These are phyloP conservation scores for Inonotus obliquus DNA, from an alignment of 1,284 basidiomycete species.

Conservation along the genomic window DNA sequence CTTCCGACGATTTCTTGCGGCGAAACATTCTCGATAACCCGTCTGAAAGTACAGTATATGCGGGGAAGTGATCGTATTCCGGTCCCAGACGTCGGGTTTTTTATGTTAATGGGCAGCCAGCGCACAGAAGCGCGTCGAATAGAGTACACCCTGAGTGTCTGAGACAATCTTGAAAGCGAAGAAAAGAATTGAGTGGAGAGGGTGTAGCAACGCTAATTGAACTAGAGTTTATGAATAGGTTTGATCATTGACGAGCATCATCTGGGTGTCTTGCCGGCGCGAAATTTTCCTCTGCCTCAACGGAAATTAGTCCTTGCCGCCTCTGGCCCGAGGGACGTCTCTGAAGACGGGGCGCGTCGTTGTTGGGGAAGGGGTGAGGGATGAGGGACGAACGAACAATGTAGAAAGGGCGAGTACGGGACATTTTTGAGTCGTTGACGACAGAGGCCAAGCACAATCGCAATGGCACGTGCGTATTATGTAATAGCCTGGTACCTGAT, in stretches of 20 bases:
- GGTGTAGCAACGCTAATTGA: slow-evolving; percentile 4
- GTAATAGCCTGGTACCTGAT: background rate
- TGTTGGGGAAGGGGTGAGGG: background rate
- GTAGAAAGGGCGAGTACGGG: background rate
- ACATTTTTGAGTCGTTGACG: background rate
- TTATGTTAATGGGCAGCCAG: background rate
- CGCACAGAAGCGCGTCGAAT: background rate
- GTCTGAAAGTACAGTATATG: background rate
- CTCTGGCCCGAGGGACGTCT: background rate
- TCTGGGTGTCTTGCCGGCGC: background rate
- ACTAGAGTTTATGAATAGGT: background rate
- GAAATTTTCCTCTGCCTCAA: background rate
- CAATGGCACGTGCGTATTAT: background rate
- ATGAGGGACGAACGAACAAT: too few species aligned
- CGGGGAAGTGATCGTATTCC: background rate
- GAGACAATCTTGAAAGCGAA: background rate
- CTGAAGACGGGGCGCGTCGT: too few species aligned
- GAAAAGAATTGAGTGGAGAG: background rate
- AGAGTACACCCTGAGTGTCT: background rate
- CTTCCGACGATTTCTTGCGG: slow-evolving; percentile 10
- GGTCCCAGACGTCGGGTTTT: background rate
- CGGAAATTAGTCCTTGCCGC: background rate
- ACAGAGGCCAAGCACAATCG: background rate
- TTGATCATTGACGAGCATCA: background rate
- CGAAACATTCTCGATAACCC: slow-evolving; percentile 1